Conservation (phyloP, 495 filamentous ascomycete species). For the Daldinia childiae region DNA sequence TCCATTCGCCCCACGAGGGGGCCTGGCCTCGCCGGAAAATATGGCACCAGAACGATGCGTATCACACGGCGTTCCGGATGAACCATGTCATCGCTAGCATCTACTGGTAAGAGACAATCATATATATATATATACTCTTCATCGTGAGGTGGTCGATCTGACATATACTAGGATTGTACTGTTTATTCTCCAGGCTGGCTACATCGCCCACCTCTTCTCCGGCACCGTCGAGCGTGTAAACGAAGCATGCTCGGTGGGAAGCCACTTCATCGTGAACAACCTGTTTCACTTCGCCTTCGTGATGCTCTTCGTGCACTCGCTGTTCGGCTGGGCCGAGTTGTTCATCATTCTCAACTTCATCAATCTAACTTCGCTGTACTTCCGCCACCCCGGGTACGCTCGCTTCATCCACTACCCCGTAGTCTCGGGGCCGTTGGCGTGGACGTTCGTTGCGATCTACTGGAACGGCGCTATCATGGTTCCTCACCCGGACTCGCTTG, state of each 20-base stretch:
- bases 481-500: slow-evolving; percentile 60
- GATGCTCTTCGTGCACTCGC: slow-evolving; percentile 78
- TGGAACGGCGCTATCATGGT: slow-evolving; percentile 88
- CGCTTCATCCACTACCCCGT: slow-evolving; percentile 77
- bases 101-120: slow-evolving; percentile 71
- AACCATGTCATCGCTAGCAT: slow-evolving; percentile 74
- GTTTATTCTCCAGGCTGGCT: slow-evolving; percentile 77
- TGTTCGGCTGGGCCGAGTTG: slow-evolving; percentile 77
- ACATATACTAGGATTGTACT: slow-evolving; percentile 70
- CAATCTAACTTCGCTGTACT: slow-evolving; percentile 79
- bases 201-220: slow-evolving; percentile 79
- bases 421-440: slow-evolving; percentile 81
- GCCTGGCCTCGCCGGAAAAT: slow-evolving; percentile 64
- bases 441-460: slow-evolving; percentile 83
- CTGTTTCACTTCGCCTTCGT: slow-evolving; percentile 80
- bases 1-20: slow-evolving; percentile 68
- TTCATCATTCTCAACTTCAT: slow-evolving; percentile 81
- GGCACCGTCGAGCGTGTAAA: slow-evolving; percentile 65
- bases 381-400: slow-evolving; percentile 74
- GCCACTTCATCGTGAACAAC: slow-evolving; percentile 88
- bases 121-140: not conserved
- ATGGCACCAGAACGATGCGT: slow-evolving; percentile 73
- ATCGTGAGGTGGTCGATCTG: not conserved
- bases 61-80: slow-evolving; percentile 77
- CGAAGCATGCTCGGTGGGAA: slow-evolving; percentile 77